A percentile compares a stretch with the other conserved stretches of the same genome.
phyloP scores from a whole-genome alignment of 768 basidiomycete genomes.

The Termitomyces heimii region DNA sequence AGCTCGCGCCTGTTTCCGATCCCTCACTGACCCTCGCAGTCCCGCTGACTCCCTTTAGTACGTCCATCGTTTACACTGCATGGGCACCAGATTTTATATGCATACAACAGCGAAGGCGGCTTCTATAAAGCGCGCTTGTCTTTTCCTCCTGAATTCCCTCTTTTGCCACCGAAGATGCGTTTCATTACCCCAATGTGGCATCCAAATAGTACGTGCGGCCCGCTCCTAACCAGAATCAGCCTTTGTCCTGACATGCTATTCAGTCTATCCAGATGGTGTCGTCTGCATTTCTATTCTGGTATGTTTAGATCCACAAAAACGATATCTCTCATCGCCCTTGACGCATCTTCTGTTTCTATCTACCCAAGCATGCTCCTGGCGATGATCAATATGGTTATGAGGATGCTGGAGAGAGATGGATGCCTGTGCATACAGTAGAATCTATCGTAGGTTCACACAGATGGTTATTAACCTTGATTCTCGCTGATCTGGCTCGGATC shows the following conservation, averaged over 20 bases:
- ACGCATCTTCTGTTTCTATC: constrained; percentile 1
- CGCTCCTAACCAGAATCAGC: neutral
- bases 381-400: constrained; percentile 98
- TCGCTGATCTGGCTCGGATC: constrained; percentile 6
- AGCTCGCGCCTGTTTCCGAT: constrained; percentile 1
- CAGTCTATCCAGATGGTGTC: constrained; percentile 88
- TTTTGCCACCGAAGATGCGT: constrained; percentile 91
- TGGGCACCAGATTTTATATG: constrained; percentile 10
- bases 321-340: neutral
- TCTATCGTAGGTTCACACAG: constrained; percentile 63
- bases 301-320: constrained; percentile 17
- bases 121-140: constrained; percentile 88
- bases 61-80: constrained; percentile 15
- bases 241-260: constrained; percentile 4
- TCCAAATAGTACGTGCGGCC: constrained; percentile 76
- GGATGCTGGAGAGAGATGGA: constrained; percentile 94
- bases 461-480: neutral
- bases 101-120: constrained; percentile 76
- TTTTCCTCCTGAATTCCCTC: constrained; percentile 88
- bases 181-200: constrained; percentile 97
- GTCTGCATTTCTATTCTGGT: constrained; percentile 97
- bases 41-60: constrained; percentile 93
- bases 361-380: constrained; percentile 79
- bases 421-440: constrained; percentile 96
- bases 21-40: constrained; percentile 33